These are phyloP conservation scores for Chrysoporthe deuterocubensis DNA, from an alignment of 2,329 filamentous ascomycete species.

Conservation along the genomic window DNA sequence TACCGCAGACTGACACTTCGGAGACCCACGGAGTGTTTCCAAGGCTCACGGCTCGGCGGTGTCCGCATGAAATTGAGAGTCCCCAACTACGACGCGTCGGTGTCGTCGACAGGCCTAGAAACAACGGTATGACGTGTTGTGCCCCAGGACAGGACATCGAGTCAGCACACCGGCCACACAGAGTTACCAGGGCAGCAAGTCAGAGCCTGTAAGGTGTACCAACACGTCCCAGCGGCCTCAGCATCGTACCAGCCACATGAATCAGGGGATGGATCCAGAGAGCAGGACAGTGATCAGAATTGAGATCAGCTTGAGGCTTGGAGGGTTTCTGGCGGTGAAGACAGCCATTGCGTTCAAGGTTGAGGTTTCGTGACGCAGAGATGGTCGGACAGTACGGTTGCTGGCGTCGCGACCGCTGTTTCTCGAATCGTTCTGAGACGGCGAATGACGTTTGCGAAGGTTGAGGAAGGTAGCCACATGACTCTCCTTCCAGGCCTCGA, in stretches of 20 bases:
- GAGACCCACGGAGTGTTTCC: slow-evolving; percentile 39
- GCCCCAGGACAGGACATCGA: slow-evolving; percentile 39
- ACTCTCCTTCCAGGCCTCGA: slow-evolving; percentile 20
- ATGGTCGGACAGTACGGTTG: neutral
- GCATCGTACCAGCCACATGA: slow-evolving; percentile 64
- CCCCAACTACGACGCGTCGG: slow-evolving; percentile 40
- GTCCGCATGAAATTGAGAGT: slow-evolving; percentile 42
- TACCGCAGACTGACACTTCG: slow-evolving; percentile 22
- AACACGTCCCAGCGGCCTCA: slow-evolving; percentile 63
- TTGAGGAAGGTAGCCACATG: slow-evolving; percentile 44
- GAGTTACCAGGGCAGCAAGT: slow-evolving; percentile 50
- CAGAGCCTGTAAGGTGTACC: slow-evolving; percentile 54
- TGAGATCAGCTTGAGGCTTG: neutral
- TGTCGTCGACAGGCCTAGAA: slow-evolving; percentile 35
- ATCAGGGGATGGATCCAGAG: slow-evolving; percentile 66
- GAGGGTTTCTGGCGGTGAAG: neutral
- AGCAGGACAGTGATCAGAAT: slow-evolving; percentile 39
- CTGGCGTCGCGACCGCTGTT: neutral
- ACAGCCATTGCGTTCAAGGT: slow-evolving; percentile 12
- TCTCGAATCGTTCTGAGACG: neutral
- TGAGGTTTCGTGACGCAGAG: slow-evolving; percentile 16
- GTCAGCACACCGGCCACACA: slow-evolving; percentile 55
- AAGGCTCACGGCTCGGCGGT: slow-evolving; percentile 33
- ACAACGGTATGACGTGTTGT: slow-evolving; percentile 35
- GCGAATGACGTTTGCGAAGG: slow-evolving; percentile 35